Conservation (phyloP, 2,329 filamentous ascomycete genomes). For the Aspergillus pseudonomiae region DNA sequence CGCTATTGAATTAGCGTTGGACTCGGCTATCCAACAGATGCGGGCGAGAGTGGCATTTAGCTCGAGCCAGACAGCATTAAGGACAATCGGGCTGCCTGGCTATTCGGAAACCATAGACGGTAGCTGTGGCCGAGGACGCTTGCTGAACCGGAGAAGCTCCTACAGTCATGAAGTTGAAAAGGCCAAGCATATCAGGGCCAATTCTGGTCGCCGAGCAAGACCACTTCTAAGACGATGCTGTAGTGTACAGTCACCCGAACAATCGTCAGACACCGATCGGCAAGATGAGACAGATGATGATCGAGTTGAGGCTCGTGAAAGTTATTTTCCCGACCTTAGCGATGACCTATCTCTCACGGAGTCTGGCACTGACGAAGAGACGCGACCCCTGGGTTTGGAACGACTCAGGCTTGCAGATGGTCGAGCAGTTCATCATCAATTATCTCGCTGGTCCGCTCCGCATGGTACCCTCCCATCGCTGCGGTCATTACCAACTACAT, state of each 20-base stretch:
- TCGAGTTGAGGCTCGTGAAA: not conserved
- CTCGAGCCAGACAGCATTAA: conserved; percentile 28
- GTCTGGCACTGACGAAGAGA: conserved; percentile 16
- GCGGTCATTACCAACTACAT: conserved; percentile 6
- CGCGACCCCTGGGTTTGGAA: conserved; percentile 5
- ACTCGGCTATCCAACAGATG: conserved; percentile 44
- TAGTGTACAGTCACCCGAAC: conserved; percentile 23
- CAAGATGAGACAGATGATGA: not conserved
- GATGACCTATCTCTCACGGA: conserved; percentile 7
- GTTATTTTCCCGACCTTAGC: not conserved
- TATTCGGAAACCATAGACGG: conserved; percentile 28
- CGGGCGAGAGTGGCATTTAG: conserved; percentile 42
- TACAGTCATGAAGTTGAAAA: conserved; percentile 35
- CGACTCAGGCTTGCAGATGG: conserved; percentile 5
- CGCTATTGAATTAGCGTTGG: conserved; percentile 81
- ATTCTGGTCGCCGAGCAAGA: conserved; percentile 12
- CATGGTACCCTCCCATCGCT: conserved; percentile 6
- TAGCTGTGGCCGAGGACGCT: conserved; percentile 23
- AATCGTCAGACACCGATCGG: conserved; percentile 5
- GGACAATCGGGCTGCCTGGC: conserved; percentile 18
- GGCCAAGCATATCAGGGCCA: conserved; percentile 12
- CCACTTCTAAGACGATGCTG: conserved; percentile 21
- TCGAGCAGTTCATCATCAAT: conserved; percentile 11
- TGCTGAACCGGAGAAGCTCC: conserved; percentile 33
- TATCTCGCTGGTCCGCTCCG: conserved; percentile 1